Evolutionary conservation across 495 filamentous ascomycete genomes (phyloP).

Genomic region (Penicillium longicatenatum): DNA sequence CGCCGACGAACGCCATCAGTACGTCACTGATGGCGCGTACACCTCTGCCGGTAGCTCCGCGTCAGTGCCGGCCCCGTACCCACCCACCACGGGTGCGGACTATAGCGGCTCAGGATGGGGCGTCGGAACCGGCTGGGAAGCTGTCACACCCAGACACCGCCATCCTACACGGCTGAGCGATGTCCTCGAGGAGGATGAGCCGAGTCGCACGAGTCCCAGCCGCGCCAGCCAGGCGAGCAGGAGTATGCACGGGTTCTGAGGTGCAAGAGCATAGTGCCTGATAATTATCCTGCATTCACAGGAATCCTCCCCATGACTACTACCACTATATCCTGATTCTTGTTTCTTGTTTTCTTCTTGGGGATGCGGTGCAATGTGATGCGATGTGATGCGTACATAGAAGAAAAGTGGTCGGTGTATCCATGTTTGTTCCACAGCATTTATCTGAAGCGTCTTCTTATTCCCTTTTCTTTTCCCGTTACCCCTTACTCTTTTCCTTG

Average conservation of each 20-base stretch:
- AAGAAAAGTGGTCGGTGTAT: conserved; percentile 9
- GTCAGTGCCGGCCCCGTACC: conserved; percentile 31
- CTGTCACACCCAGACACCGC: conserved; percentile 77
- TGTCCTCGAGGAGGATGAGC: conserved; percentile 75
- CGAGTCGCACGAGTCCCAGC: conserved; percentile 59
- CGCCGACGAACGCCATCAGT: conserved; percentile 44
- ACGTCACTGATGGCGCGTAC: conserved; percentile 50
- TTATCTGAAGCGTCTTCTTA: conserved; percentile 11
- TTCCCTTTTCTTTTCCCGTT: conserved; percentile 2
- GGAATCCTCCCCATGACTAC: not conserved
- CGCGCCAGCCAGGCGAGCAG: conserved; percentile 52
- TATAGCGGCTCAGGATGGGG: conserved; percentile 69
- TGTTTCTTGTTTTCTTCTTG: not conserved
- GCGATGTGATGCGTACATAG: conserved; percentile 17
- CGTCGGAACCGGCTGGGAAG: conserved; percentile 68
- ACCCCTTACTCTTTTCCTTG: not conserved
- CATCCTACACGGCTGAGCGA: conserved; percentile 94
- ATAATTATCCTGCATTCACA: not conserved
- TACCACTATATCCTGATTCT: not conserved
- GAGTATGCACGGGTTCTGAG: conserved; percentile 28
- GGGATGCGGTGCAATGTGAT: not conserved
- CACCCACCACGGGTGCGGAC: conserved; percentile 39
- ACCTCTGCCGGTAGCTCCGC: conserved; percentile 36
- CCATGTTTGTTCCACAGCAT: conserved; percentile 8
- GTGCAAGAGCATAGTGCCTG: not conserved